A percentile compares a stretch with the other conserved stretches of the same genome.
Conservation (phyloP, 345 rosid species). For the Ceriops tagal region DNA sequence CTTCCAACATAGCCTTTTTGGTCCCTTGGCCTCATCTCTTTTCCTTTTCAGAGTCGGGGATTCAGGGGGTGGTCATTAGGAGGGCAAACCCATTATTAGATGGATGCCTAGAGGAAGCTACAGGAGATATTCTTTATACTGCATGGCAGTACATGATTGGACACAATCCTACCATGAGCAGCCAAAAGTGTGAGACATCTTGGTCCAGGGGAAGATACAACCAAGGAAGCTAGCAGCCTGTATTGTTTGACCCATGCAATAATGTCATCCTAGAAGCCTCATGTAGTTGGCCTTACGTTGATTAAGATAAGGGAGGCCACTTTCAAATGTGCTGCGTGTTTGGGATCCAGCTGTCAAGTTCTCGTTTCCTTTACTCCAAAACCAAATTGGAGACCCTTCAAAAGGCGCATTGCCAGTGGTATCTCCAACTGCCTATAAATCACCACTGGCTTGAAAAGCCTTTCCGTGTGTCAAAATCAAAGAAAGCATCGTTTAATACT, state of each 20-base stretch:
- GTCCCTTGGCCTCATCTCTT: no score
- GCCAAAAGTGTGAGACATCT: not conserved
- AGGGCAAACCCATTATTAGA: no score
- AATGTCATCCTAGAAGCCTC: not conserved
- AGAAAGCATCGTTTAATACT: not conserved
- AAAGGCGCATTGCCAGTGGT: not conserved
- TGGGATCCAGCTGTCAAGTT: constrained; percentile 24
- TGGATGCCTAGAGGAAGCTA: no score
- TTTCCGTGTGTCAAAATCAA: no score
- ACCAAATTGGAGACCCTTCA: not conserved
- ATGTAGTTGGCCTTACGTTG: not conserved
- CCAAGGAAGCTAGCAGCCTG: not conserved
- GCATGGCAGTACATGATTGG: not conserved
- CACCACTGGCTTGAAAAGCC: not conserved
- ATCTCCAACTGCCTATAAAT: not conserved
- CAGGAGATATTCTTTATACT: no score
- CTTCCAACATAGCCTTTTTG: no score
- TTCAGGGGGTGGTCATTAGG: no score
- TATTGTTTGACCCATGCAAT: not conserved
- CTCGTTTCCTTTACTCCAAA: constrained; percentile 1
- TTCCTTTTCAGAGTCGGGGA: no score
- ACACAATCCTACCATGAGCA: not conserved
- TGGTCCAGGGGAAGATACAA: not conserved
- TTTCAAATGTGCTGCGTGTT: constrained; percentile 5
- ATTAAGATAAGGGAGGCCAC: constrained; percentile 8